Percentiles rank a stretch among this genome's conserved stretches.
These are phyloP conservation scores for Epichloe baconii DNA, from an alignment of 2,329 filamentous ascomycete genomes.

Conservation along the genomic window DNA sequence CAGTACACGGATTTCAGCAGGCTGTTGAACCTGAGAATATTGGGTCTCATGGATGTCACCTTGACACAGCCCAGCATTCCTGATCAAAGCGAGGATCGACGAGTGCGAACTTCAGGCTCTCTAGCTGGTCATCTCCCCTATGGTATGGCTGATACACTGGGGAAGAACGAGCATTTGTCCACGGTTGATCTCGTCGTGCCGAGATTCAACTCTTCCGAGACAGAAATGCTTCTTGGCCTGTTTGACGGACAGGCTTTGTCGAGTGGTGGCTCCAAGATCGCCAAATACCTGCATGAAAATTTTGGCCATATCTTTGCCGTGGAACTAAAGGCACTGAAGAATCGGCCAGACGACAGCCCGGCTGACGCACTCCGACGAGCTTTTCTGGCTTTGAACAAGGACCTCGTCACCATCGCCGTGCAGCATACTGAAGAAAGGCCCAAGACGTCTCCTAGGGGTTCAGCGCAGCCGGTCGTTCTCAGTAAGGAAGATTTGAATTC, in stretches of 20 bases:
- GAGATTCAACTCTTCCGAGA: slow-evolving; percentile 76
- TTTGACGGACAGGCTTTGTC: slow-evolving; percentile 91
- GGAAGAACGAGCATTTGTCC: slow-evolving; percentile 85
- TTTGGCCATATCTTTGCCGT: slow-evolving; percentile 74
- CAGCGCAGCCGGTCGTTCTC: slow-evolving; percentile 60
- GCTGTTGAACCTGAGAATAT: slow-evolving; percentile 67
- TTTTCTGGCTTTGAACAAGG: slow-evolving; percentile 86
- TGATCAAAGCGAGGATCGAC: slow-evolving; percentile 86
- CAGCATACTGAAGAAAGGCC: slow-evolving; percentile 67
- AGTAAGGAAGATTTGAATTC: slow-evolving; percentile 82
- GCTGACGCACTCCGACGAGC: slow-evolving; percentile 73
- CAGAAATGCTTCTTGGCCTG: slow-evolving; percentile 82
- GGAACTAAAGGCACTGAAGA: slow-evolving; percentile 64
- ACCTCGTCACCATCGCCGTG: slow-evolving; percentile 73
- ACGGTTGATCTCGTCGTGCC: slow-evolving; percentile 94
- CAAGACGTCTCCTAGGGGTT: slow-evolving; percentile 54
- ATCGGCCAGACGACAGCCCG: slow-evolving; percentile 57
- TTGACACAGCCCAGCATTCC: slow-evolving; percentile 86
- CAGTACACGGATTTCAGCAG: slow-evolving; percentile 78
- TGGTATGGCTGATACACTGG: slow-evolving; percentile 93
- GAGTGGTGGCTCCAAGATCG: slow-evolving; percentile 84
- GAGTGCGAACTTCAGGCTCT: slow-evolving; percentile 94
- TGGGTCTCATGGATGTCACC: slow-evolving; percentile 96
- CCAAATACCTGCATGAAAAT: slow-evolving; percentile 93
- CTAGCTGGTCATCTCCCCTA: slow-evolving; percentile 80